Base-by-base conservation (phyloP, 2,329 filamentous ascomycete species). In the Exophiala sideris region DNA sequence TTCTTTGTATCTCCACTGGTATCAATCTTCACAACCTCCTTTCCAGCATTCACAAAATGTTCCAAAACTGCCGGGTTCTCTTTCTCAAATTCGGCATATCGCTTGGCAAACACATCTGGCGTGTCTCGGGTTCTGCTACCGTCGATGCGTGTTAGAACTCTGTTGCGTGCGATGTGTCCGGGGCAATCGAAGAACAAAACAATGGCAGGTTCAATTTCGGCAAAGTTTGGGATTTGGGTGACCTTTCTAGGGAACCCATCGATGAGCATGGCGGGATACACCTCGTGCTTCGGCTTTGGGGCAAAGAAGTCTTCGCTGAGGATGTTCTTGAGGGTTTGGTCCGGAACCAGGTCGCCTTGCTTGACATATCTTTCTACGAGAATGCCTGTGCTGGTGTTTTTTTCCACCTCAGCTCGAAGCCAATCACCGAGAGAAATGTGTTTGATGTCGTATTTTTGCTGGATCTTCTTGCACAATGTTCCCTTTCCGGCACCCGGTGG, bases 401-500 rank as follows among this genome's bases (percentile, higher is more conserved):
- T 34, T 6, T 24, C 20, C 16, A 36, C 18, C 18, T 35, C 20
- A 12, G 11, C 35, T 12, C 64, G 58, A 5, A 68, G 59, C 24
- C 62, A 50, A 45, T 68, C 67, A 36, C 67, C 66, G 49, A 69
- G 54, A 9, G 65, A 68, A 41, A 68, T 40, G 51, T 70, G 65
- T 36, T 45, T 44, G 46, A 65, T 48, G 24, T 55, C 52, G 24
- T 58, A 54, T n/a, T 59, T 42, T 7, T 60, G 44, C 9, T 62
- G 49, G 21, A 65, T 59, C n/a, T 38, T 48, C n/a, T 41, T 49
- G 56, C 67, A 68, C 7, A 68, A 58, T 2, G 67, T 69, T 10
- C 68, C 67, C 62, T 70, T 70, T 12, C 68, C 67, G 33, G 67
- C 61, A 32, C 67, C 67, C 16, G 68, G 69, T 20, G 62, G 56